Evolutionary conservation across 768 basidiomycete genomes (phyloP).

Genomic region (Amanita jacksonii): DNA sequence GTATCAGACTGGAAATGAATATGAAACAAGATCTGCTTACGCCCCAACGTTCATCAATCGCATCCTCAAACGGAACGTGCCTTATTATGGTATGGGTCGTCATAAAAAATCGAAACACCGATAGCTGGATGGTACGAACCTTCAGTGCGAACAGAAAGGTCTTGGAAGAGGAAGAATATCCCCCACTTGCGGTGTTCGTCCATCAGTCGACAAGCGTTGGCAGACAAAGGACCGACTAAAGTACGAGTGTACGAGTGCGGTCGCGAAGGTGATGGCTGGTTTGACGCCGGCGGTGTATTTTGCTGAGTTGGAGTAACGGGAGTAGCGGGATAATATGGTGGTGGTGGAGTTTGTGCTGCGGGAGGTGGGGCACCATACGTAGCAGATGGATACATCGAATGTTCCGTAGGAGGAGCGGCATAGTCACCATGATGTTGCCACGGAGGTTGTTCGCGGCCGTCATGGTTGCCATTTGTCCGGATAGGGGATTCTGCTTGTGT

Average conservation of each 20-base stretch:
- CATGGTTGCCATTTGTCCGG: slow-evolving; percentile 26
- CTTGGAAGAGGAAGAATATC: slow-evolving; percentile 93
- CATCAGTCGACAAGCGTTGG: slow-evolving; percentile 74
- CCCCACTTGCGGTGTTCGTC: slow-evolving; percentile 83
- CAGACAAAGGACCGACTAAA: slow-evolving; percentile 81
- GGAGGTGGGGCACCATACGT: slow-evolving; percentile 11
- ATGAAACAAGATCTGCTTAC: slow-evolving; percentile 47
- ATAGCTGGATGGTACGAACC: slow-evolving; percentile 31
- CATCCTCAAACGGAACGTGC: slow-evolving; percentile 78
- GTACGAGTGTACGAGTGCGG: slow-evolving; percentile 76
- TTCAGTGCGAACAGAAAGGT: slow-evolving; percentile 89
- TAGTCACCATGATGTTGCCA: slow-evolving; percentile 20
- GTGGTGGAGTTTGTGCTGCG: slow-evolving; percentile 1
- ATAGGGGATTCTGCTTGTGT: slow-evolving; percentile 32
- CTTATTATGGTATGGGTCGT: slow-evolving; percentile 27
- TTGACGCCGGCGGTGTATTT: slow-evolving; percentile 21
- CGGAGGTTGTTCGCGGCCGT: slow-evolving; percentile 26
- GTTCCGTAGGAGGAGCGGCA: slow-evolving; percentile 13
- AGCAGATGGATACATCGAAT: slow-evolving; percentile 18
- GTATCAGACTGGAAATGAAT: slow-evolving; percentile 11
- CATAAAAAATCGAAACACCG: slow-evolving; percentile 8
- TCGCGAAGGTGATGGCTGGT: not conserved
- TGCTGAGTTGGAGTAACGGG: slow-evolving; percentile 23
- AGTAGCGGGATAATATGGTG: slow-evolving; percentile 17
- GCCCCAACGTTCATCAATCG: slow-evolving; percentile 85